Evolutionary conservation across 2,329 filamentous ascomycete species (phyloP), one percentile per base, ranked within the genome.

Genomic region (Colletotrichum plurivorum): DNA sequence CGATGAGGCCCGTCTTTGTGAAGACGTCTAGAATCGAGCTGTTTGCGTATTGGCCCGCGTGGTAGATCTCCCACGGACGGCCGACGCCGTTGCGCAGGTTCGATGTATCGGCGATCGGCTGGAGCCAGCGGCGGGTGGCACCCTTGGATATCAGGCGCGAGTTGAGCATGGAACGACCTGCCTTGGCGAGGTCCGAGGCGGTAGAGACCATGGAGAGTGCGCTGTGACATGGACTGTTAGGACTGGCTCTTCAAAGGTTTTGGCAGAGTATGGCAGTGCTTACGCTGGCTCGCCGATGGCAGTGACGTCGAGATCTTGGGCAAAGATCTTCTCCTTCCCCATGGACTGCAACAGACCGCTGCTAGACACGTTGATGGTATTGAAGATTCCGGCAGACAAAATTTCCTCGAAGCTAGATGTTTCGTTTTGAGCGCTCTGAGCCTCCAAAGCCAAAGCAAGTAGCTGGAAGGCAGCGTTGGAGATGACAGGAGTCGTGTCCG

Each of bases 61-160:
- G 77, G 52, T 78, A 78, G 1, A 79, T 72, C 56, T 79, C 78
- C 78, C 77, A 79, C 0, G 78, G 78, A 6, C 72, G 70, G 1
- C 77, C 78, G 5, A 78, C 77, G 2, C 75, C 76, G 46, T 79
- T 79, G 25, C 78, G 77, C 2, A 79, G 65, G 63, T 79, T 79
- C 1, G 77, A 79, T 4, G 77, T 78, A 25, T 77, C 76, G 25
- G 59, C 66, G 15, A 72, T 63, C 2, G 76, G 71, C 12, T 73
- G 76, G 0, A 79, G 73, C 78, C 78, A 79, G 41, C 77, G 76
- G 22, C 78, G 77, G 0, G 74, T 79, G 2, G 72, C 27, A 0
- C 71, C 66, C 1, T 72, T 52, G 0, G 72, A 46, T 9, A 78
- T 52, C 0, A 79, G 71, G 0, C 51, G 57, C 0, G 77, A 77